These are phyloP conservation scores for Typha latifolia DNA, from an alignment of 176 grass and related monocot species.

Conservation along the genomic window DNA sequence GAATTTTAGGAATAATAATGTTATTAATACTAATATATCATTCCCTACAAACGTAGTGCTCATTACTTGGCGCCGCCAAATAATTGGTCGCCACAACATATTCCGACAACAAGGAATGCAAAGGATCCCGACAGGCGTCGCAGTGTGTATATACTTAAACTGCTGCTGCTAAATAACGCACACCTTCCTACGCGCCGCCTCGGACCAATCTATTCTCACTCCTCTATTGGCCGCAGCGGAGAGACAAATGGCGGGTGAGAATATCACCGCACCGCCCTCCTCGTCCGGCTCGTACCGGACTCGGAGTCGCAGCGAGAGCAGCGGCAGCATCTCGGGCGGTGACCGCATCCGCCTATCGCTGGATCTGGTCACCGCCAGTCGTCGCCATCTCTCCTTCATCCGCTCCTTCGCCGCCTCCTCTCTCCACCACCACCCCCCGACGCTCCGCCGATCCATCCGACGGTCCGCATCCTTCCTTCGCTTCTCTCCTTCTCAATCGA, in stretches of 20 bases:
- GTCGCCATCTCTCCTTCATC: constrained; percentile 68
- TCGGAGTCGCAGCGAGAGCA: constrained; percentile 17
- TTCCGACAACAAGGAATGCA: too few relatives aligned
- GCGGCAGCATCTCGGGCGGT: constrained; percentile 15
- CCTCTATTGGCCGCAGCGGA: neutral
- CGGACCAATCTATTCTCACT: neutral
- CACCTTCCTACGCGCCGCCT: neutral
- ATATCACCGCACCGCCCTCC: constrained; percentile 5
- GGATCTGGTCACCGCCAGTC: constrained; percentile 52
- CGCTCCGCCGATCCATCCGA: constrained; percentile 22
- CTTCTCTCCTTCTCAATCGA: neutral
- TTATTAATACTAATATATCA: too few relatives aligned
- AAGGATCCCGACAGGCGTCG: too few relatives aligned
- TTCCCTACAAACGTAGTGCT: too few relatives aligned
- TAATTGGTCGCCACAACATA: too few relatives aligned
- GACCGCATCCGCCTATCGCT: neutral
- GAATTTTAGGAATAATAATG: too few relatives aligned
- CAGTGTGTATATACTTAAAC: too few relatives aligned
- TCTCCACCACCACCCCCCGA: neutral
- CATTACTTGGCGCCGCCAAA: too few relatives aligned
- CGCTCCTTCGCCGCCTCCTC: constrained; percentile 27
- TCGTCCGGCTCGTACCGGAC: constrained; percentile 10
- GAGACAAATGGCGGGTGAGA: constrained; percentile 7
- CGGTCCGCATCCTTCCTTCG: constrained; percentile 2
- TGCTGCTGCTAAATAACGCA: too few relatives aligned